phyloP scores from a whole-genome alignment of 441 rosid species.

The Croton laevigatus region DNA sequence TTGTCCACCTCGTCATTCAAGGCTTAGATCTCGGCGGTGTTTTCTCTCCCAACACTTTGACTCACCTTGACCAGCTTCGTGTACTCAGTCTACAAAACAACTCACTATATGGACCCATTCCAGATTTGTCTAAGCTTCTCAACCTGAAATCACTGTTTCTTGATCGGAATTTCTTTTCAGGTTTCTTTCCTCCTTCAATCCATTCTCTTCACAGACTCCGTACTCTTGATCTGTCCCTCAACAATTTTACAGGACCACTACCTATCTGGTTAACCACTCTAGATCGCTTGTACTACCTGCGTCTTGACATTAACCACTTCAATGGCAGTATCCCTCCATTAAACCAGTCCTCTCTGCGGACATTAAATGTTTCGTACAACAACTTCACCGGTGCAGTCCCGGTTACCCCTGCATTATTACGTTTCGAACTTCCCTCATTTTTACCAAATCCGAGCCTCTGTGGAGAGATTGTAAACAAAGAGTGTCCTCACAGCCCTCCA shows the following conservation, averaged over 20 bases:
- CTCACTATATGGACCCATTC: conserved; percentile 74
- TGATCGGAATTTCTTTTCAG: conserved; percentile 62
- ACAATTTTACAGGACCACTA: conserved; percentile 54
- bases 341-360: conserved; percentile 63
- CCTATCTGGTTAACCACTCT: conserved; percentile 43
- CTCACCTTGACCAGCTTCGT: conserved; percentile 78
- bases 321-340: conserved; percentile 65
- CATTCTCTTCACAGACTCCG: conserved; percentile 57
- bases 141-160: conserved; percentile 74
- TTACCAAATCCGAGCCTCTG: conserved; percentile 69
- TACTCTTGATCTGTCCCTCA: conserved; percentile 62
- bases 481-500: conserved; percentile 55
- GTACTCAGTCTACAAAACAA: conserved; percentile 73
- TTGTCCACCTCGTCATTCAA: conserved; percentile 59
- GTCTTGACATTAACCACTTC: conserved; percentile 62
- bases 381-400: conserved; percentile 77
- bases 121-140: conserved; percentile 62
- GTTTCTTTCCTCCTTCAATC: conserved; percentile 62
- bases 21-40: conserved; percentile 60
- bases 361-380: conserved; percentile 70
- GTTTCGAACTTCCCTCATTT: conserved; percentile 62
- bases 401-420: conserved; percentile 51
- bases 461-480: conserved; percentile 83
- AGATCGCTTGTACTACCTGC: conserved; percentile 55
- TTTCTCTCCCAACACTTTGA: conserved; percentile 55